A percentile compares a stretch with the other conserved stretches of the same genome.
phyloP scores from a whole-genome alignment of 2,329 filamentous ascomycete species.

The Penicillium sclerotigenum region DNA sequence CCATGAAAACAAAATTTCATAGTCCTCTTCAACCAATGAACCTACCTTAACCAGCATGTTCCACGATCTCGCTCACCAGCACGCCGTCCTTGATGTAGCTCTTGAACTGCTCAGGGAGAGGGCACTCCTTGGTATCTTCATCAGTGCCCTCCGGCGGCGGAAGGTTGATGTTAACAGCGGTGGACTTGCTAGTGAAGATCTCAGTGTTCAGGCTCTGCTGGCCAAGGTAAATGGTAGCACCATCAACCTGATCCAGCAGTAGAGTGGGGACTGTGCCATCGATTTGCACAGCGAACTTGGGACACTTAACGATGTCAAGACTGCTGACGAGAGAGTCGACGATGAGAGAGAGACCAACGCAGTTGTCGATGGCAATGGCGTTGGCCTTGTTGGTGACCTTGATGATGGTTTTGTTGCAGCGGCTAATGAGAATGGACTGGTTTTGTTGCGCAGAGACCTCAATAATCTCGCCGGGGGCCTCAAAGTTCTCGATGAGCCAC shows the following conservation, averaged over 20 bases:
- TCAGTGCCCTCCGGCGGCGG: slow-evolving; percentile 62
- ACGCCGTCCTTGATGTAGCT: slow-evolving; percentile 72
- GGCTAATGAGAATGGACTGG: slow-evolving; percentile 87
- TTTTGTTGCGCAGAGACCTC: slow-evolving; percentile 77
- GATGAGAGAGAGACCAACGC: slow-evolving; percentile 74
- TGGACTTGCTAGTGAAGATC: slow-evolving; percentile 85
- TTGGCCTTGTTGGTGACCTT: slow-evolving; percentile 92
- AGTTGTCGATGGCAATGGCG: slow-evolving; percentile 94
- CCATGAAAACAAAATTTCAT: not conserved
- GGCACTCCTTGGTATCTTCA: slow-evolving; percentile 81
- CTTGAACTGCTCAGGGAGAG: slow-evolving; percentile 87
- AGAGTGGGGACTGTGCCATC: slow-evolving; percentile 81
- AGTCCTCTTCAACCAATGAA: not conserved
- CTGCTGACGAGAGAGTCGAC: slow-evolving; percentile 87
- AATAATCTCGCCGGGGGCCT: slow-evolving; percentile 69
- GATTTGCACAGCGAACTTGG: slow-evolving; percentile 92
- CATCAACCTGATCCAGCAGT: slow-evolving; percentile 88
- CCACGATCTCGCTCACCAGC: slow-evolving; percentile 89
- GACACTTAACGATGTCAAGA: slow-evolving; percentile 91
- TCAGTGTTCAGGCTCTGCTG: slow-evolving; percentile 75
- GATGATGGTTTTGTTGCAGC: slow-evolving; percentile 86
- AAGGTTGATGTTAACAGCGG: slow-evolving; percentile 82
- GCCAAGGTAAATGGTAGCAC: slow-evolving; percentile 81
- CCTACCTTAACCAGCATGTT: slow-evolving; percentile 69
- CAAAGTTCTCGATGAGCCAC: slow-evolving; percentile 94